Evolutionary conservation across 305 asterid species (phyloP).

Genomic region (Fraxinus platypoda): DNA sequence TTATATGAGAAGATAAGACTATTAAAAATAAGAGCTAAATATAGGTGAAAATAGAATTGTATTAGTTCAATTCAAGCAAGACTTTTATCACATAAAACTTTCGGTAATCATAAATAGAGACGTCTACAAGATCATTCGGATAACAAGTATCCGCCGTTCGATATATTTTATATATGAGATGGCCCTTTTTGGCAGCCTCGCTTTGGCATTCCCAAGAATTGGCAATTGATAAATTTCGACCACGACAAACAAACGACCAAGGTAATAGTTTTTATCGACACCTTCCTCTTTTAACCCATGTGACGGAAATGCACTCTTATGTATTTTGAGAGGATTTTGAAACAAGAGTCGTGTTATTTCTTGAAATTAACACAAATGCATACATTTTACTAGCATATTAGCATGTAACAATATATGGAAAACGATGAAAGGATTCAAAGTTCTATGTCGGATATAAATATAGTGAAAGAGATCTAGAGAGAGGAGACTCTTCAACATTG

Average conservation of each 20-base stretch:
- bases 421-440: background rate
- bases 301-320: background rate
- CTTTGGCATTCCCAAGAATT: background rate
- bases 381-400: background rate
- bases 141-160: background rate
- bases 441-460: background rate
- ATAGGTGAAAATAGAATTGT: too few relatives aligned
- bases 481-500: background rate
- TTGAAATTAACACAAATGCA: background rate
- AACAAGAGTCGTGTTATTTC: background rate
- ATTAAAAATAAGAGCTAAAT: too few relatives aligned
- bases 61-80: too few relatives aligned
- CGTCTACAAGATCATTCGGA: background rate
- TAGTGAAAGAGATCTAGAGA: background rate
- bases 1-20: background rate
- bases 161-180: too few relatives aligned
- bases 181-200: background rate
- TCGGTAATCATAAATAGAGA: background rate
- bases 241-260: background rate
- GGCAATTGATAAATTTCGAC: background rate
- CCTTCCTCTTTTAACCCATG: background rate
- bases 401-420: background rate
- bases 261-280: background rate
- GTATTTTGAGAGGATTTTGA: background rate
- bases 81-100: background rate